Percentiles rank a stretch among this genome's conserved stretches.
phyloP scores from a whole-genome alignment of 116 monocot genomes.

The Iris pallida region DNA sequence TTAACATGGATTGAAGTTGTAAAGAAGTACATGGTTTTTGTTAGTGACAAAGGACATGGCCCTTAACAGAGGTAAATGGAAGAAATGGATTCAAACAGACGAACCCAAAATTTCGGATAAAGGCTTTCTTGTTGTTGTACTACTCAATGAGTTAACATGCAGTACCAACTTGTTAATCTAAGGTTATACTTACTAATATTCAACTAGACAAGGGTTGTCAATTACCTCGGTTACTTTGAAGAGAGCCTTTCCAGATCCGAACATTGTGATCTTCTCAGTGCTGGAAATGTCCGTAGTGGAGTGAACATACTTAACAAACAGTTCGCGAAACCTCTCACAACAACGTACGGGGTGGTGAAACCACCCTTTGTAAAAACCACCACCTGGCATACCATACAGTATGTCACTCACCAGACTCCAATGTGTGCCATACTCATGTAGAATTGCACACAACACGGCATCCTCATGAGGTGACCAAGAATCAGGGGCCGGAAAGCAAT shows the following conservation, averaged over 20 bases:
- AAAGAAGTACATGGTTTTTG: no score
- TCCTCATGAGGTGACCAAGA: slow-evolving; percentile 81
- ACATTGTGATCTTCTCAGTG: slow-evolving; percentile 42
- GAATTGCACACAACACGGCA: slow-evolving; percentile 76
- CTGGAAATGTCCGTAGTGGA: slow-evolving; percentile 44
- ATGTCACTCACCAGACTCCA: slow-evolving; percentile 72
- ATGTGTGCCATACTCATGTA: slow-evolving; percentile 85
- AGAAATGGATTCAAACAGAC: no score
- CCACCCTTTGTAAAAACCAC: slow-evolving; percentile 73
- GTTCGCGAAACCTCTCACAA: slow-evolving; percentile 91
- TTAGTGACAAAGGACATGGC: no score
- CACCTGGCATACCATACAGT: slow-evolving; percentile 52
- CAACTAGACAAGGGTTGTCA: background rate
- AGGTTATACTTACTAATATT: background rate
- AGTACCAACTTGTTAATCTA: background rate
- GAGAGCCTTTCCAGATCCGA: slow-evolving; percentile 66
- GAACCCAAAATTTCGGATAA: no score
- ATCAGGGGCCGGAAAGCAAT: slow-evolving; percentile 63
- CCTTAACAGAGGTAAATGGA: no score
- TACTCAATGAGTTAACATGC: background rate
- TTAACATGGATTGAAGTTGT: no score
- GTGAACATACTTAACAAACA: slow-evolving; percentile 68
- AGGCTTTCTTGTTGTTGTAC: no score
- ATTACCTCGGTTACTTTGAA: slow-evolving; percentile 96
- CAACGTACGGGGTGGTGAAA: slow-evolving; percentile 89